Base-by-base conservation (phyloP, 139 green algal genomes). In the Chlorokybus atmophyticus region DNA sequence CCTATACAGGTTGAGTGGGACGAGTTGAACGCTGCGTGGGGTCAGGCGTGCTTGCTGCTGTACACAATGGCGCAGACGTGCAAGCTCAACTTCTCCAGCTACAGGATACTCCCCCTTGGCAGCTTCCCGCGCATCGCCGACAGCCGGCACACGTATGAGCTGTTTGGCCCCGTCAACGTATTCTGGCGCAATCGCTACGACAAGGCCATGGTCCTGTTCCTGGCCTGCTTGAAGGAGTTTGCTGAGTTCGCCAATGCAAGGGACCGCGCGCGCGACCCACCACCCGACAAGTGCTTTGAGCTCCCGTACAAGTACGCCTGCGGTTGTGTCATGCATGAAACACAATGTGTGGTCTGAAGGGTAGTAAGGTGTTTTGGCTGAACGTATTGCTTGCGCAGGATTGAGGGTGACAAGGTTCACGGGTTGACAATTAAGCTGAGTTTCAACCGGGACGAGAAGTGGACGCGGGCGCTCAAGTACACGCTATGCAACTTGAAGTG, bases 21-120 rank as follows among this genome's bases (percentile, higher is more conserved):
- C 29, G 90, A 97, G 63, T 92, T 96, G 70, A 97, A 97, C 73
- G 86, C 85, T 6, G 90, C 84, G 14, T 95, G 83, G 85, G 90
- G 90, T 3, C 84, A 94, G 66, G 82, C 86, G 2, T 83, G 90
- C 44, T 71, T 94, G 55, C 78, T 97, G 68, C 78, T 97, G 60
- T 68, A 87, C 70, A 94, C 85, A 31, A 86, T 97, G 79, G 85
- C 89, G 21, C 67, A 86, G 70, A 57, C 66, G 24, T 86, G 75
- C 60, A 60, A 60, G 23, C 50, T 82, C 2, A 62, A 31, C 3
- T 82, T 85, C 57, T 30, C 5, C 32, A 65, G 57, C 1, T 78
- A 82, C 60, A 65, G 70, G 28, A 77, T 96, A 52, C 62, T 88
- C 28, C 86, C 89, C 0, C 78, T 89, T 75, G 89, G 89, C 26